Evolutionary conservation across 805 yeast species (phyloP).

Genomic region (Metschnikowia lunata): DNA sequence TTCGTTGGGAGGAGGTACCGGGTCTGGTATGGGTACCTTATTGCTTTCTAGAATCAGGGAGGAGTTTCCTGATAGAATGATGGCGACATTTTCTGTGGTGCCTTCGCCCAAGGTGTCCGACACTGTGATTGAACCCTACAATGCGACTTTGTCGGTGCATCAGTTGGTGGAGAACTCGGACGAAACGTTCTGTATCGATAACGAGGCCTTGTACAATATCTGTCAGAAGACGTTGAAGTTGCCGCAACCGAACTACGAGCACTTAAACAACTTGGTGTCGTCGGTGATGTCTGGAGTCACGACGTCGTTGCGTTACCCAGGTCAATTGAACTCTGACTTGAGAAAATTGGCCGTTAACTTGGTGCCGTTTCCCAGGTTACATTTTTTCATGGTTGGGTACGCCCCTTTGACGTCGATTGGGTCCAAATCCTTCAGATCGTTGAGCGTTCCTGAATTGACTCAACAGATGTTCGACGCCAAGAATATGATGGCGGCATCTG

Average conservation of each 20-base stretch:
- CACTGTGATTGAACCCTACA: slow-evolving; percentile 93
- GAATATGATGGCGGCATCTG: slow-evolving; percentile 95
- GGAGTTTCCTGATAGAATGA: slow-evolving; percentile 93
- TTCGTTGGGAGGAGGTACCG: slow-evolving; percentile 76
- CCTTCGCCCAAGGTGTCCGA: slow-evolving; percentile 91
- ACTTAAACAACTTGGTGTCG: slow-evolving; percentile 78
- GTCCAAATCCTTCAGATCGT: slow-evolving; percentile 75
- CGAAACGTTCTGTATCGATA: slow-evolving; percentile 93
- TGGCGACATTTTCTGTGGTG: slow-evolving; percentile 90
- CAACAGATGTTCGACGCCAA: slow-evolving; percentile 90
- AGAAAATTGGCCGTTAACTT: slow-evolving; percentile 91
- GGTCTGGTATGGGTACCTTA: slow-evolving; percentile 94
- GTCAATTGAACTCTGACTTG: slow-evolving; percentile 88
- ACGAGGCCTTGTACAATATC: slow-evolving; percentile 87
- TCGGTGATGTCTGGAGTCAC: slow-evolving; percentile 95
- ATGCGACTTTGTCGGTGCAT: slow-evolving; percentile 85
- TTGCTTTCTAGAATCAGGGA: slow-evolving; percentile 82
- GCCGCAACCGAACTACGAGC: slow-evolving; percentile 71
- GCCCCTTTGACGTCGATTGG: slow-evolving; percentile 85
- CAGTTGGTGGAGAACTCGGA: slow-evolving; percentile 88
- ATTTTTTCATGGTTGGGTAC: slow-evolving; percentile 92
- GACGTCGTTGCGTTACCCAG: slow-evolving; percentile 90
- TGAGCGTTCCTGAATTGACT: slow-evolving; percentile 86
- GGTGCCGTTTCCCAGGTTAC: slow-evolving; percentile 93
- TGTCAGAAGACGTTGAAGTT: slow-evolving; percentile 83